Conservation (phyloP, 352 stramenopile species). For the Phytopythium sindhum region DNA sequence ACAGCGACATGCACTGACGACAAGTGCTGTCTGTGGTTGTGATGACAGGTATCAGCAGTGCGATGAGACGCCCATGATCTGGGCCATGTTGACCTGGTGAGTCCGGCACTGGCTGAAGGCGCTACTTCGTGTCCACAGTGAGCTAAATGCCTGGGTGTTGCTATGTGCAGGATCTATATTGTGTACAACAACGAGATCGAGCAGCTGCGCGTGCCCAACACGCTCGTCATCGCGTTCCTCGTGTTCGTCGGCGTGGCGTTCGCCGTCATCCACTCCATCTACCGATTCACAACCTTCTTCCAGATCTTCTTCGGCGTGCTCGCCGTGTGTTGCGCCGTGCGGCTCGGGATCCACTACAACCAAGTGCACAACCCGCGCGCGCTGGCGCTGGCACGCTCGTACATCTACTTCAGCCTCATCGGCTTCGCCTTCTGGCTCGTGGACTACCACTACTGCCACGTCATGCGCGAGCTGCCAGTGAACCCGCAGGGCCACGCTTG, state of each 20-base stretch:
- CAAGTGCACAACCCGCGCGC: constrained; percentile 52
- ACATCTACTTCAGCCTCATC: constrained; percentile 56
- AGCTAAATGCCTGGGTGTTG: neutral
- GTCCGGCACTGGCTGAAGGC: neutral
- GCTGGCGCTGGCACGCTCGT: constrained; percentile 53
- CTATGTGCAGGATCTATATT: constrained; percentile 60
- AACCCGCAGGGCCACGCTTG: constrained; percentile 82
- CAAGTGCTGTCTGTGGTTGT: neutral
- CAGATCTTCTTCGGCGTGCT: constrained; percentile 73
- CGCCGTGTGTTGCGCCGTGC: constrained; percentile 40
- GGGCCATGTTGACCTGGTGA: constrained; percentile 70
- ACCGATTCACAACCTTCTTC: constrained; percentile 76
- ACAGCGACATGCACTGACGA: neutral
- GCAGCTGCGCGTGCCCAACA: constrained; percentile 37
- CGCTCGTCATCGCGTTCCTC: constrained; percentile 43
- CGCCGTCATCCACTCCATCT: constrained; percentile 67
- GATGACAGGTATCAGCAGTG: constrained; percentile 58
- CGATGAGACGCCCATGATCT: constrained; percentile 86
- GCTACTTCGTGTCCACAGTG: neutral
- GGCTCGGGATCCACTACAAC: constrained; percentile 59
- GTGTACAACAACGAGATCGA: constrained; percentile 75
- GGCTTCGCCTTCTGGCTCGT: constrained; percentile 72
- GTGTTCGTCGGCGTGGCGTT: constrained; percentile 58
- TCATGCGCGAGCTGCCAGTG: constrained; percentile 47
- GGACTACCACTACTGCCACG: constrained; percentile 79